Conservation (phyloP, 805 yeast genomes). For the Wickerhamomyces canadensis region DNA sequence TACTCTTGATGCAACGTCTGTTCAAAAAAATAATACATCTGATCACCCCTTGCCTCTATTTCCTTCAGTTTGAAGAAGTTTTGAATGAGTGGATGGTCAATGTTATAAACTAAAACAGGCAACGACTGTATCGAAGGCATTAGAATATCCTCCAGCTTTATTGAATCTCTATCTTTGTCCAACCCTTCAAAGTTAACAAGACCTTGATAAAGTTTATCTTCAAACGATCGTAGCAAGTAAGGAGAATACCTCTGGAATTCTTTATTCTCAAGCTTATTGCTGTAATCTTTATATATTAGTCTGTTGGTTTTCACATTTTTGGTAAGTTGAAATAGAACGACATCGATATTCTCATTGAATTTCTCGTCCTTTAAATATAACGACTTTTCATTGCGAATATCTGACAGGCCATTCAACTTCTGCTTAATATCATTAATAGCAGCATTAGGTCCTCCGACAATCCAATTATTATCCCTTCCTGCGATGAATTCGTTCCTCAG, state of each 20-base stretch:
- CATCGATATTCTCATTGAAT: not conserved
- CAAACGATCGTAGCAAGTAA: not conserved
- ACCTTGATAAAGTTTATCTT: not conserved
- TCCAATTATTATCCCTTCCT: constrained; percentile 2
- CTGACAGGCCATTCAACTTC: not conserved
- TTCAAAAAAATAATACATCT: constrained; percentile 10
- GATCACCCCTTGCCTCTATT: not conserved
- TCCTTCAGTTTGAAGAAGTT: not conserved
- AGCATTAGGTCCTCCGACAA: not conserved
- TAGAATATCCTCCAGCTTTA: constrained; percentile 2
- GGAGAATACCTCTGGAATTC: not conserved
- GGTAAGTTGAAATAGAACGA: not conserved
- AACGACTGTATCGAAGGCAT: constrained; percentile 5
- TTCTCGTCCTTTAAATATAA: not conserved
- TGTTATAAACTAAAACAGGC: constrained; percentile 1
- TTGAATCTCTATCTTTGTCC: not conserved
- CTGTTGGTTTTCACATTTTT: not conserved
- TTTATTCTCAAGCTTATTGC: not conserved
- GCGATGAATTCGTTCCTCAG: no score
- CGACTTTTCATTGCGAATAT: no score
- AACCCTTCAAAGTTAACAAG: not conserved
- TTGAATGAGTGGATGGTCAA: not conserved
- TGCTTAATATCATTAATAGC: not conserved
- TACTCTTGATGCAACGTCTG: constrained; percentile 6
- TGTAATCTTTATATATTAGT: constrained; percentile 1